Percentiles rank a stretch among this genome's conserved stretches.
Evolutionary conservation across 148 eudicot species (phyloP).

Genomic region (Euryodendron excelsum): DNA sequence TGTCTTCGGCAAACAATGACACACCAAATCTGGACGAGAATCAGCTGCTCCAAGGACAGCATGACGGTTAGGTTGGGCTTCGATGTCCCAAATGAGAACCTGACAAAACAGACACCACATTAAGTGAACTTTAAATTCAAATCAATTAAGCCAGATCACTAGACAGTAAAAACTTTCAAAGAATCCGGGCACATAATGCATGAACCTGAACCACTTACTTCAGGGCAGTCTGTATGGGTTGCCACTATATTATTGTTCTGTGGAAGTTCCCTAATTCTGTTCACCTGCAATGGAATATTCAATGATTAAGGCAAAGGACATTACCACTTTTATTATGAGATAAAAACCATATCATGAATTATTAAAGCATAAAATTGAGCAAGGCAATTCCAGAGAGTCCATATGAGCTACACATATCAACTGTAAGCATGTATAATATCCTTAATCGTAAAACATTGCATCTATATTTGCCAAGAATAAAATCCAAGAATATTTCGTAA

Average conservation of each 20-base stretch:
- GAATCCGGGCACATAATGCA: neutral
- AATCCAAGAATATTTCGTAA: neutral
- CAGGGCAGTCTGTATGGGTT: slow-evolving; percentile 93
- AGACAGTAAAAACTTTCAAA: neutral
- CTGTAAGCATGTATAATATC: no score
- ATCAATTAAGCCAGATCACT: neutral
- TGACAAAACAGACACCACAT: slow-evolving; percentile 12
- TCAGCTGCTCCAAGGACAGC: slow-evolving; percentile 77
- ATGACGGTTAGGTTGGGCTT: slow-evolving; percentile 82
- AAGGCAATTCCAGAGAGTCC: neutral
- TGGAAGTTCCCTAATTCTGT: slow-evolving; percentile 91
- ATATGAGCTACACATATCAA: neutral
- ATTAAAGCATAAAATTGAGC: neutral
- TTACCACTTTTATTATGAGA: neutral
- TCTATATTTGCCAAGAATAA: neutral
- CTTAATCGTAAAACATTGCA: no score
- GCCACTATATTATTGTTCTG: slow-evolving; percentile 90
- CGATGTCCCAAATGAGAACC: slow-evolving; percentile 96
- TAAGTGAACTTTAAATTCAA: neutral
- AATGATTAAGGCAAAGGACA: neutral
- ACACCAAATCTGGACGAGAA: slow-evolving; percentile 90
- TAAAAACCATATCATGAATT: neutral
- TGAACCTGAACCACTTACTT: slow-evolving; percentile 46
- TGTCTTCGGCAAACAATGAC: neutral
- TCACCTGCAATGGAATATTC: slow-evolving; percentile 56